A percentile compares a stretch with the other conserved stretches of the same genome.
phyloP scores from a whole-genome alignment of 768 basidiomycete species.

The Trametopsis cervina region DNA sequence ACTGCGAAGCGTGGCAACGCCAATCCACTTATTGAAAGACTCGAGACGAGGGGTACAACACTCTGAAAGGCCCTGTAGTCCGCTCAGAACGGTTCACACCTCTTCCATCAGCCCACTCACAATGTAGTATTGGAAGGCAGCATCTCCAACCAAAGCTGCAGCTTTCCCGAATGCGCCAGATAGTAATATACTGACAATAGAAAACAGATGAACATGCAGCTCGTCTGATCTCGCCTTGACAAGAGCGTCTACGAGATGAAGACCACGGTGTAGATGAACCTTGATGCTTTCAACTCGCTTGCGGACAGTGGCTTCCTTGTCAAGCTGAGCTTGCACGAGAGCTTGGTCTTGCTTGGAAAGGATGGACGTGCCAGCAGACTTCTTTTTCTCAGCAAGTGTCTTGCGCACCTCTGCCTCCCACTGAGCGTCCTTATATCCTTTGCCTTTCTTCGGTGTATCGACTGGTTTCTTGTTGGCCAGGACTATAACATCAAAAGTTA shows the following conservation, averaged over 20 bases:
- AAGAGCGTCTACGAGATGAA: conserved; percentile 63
- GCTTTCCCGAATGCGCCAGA: conserved; percentile 56
- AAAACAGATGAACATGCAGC: conserved; percentile 49
- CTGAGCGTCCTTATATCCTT: conserved; percentile 81
- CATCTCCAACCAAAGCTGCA: conserved; percentile 49
- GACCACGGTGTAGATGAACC: conserved; percentile 51
- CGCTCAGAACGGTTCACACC: background rate
- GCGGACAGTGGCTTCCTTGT: conserved; percentile 70
- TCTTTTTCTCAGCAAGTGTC: conserved; percentile 76
- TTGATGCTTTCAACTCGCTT: conserved; percentile 49
- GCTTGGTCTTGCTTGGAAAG: conserved; percentile 83
- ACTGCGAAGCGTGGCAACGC: conserved; percentile 77
- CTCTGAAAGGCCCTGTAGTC: conserved; percentile 52
- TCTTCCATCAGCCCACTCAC: conserved; percentile 35
- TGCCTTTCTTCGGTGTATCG: conserved; percentile 61
- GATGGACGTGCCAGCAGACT: conserved; percentile 32
- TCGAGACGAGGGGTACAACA: conserved; percentile 73
- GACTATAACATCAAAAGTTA: conserved; percentile 33
- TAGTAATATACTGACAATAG: conserved; percentile 54
- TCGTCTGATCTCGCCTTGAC: conserved; percentile 42
- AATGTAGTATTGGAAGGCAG: conserved; percentile 72
- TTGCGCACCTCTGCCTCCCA: conserved; percentile 96
- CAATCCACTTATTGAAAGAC: conserved; percentile 62
- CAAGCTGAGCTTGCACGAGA: conserved; percentile 76
- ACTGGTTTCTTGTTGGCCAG: conserved; percentile 52